These are phyloP conservation scores for Xerocomus potaroensis DNA, from an alignment of 768 basidiomycete genomes.

Conservation along the genomic window DNA sequence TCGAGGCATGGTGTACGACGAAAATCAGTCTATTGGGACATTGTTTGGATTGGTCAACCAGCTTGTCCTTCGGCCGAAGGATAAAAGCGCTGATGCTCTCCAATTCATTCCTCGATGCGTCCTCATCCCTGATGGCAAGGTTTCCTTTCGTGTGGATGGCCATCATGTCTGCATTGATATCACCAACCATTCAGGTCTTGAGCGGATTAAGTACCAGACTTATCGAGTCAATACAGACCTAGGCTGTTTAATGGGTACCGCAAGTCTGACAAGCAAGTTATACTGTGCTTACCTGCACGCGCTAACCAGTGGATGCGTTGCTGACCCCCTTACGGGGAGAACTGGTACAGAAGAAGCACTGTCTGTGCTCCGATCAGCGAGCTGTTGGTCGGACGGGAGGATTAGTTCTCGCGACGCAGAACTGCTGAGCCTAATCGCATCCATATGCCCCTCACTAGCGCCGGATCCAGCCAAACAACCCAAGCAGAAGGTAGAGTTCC, in stretches of 20 bases:
- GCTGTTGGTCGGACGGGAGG: conserved; percentile 35
- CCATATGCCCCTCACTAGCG: conserved; percentile 28
- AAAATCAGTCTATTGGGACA: conserved; percentile 38
- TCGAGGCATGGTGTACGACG: conserved; percentile 39
- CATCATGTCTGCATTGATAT: conserved; percentile 11
- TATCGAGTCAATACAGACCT: conserved; percentile 28
- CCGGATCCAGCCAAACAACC: conserved; percentile 39
- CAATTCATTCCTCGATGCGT: conserved; percentile 15
- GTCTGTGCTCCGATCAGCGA: conserved; percentile 34
- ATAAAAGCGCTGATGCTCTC: not conserved
- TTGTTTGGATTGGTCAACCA: conserved; percentile 40
- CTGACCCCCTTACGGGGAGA: conserved; percentile 38
- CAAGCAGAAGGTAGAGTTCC: conserved; percentile 34
- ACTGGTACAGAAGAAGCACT: conserved; percentile 26
- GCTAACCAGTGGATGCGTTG: conserved; percentile 35
- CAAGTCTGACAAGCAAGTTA: conserved; percentile 24
- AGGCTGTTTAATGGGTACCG: conserved; percentile 18
- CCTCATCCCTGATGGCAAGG: conserved; percentile 37
- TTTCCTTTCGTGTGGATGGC: conserved; percentile 27
- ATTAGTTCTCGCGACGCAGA: conserved; percentile 24
- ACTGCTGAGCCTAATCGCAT: conserved; percentile 31
- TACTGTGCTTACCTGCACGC: conserved; percentile 43
- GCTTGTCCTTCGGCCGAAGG: conserved; percentile 36
- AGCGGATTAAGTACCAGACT: conserved; percentile 16
- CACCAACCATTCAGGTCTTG: not conserved